Percentiles rank a stretch among this genome's conserved stretches.
phyloP scores from a whole-genome alignment of 2,329 filamentous ascomycete genomes.

The Paecilomyces niveus region DNA sequence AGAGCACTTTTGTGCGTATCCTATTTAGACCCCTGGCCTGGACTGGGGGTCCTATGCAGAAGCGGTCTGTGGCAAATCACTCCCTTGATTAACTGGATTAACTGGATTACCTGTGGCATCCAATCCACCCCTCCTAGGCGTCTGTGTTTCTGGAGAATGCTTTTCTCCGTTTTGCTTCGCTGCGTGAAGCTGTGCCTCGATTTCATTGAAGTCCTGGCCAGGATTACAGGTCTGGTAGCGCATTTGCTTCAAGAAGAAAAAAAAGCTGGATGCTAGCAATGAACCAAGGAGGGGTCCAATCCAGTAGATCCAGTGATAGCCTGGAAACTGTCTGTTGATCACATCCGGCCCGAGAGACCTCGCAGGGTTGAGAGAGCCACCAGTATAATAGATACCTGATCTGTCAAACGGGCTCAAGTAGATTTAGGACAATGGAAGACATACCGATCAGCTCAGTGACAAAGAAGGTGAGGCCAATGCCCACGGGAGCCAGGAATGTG shows the following conservation, averaged over 20 bases:
- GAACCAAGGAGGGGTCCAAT: conserved; percentile 40
- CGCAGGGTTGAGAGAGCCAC: conserved; percentile 43
- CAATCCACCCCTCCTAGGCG: neutral
- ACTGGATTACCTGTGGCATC: neutral
- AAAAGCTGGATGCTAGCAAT: conserved; percentile 44
- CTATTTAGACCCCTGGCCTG: neutral
- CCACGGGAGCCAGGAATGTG: conserved; percentile 64
- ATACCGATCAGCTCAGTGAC: conserved; percentile 47
- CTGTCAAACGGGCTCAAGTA: neutral
- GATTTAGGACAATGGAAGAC: neutral
- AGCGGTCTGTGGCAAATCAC: neutral
- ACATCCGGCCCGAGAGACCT: conserved; percentile 43
- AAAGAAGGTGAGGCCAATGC: conserved; percentile 65
- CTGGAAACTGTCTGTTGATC: conserved; percentile 37
- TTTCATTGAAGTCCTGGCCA: conserved; percentile 50
- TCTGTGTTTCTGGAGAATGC: neutral
- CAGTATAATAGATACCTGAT: conserved; percentile 41
- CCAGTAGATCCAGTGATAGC: conserved; percentile 48
- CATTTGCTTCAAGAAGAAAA: conserved; percentile 39
- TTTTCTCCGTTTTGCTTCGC: neutral
- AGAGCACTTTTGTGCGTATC: too few relatives aligned
- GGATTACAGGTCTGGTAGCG: conserved; percentile 40
- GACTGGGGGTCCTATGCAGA: neutral
- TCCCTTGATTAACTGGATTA: too few relatives aligned
- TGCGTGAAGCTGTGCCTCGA: conserved; percentile 1